Evolutionary conservation across 202 grass and related monocot genomes (phyloP), one percentile per base, ranked within the genome.

Genomic region (Carex arenaria): DNA sequence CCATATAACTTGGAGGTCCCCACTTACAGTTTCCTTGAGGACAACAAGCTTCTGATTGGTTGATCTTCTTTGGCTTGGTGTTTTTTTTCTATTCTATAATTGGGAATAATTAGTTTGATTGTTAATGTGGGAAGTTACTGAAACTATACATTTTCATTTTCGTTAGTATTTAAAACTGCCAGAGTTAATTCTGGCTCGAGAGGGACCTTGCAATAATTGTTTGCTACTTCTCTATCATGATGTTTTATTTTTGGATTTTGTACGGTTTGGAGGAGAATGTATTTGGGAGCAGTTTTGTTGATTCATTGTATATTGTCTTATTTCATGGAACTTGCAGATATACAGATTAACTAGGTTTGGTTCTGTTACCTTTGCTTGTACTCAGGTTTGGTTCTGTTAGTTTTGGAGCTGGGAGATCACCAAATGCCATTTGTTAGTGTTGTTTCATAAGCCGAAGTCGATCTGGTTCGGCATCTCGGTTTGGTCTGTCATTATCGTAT

Each of bases 1-100:
- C 94, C 94, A 28, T 97, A 59, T 83, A 97, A 97, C 74, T 86
- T 97, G 73, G 94, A 97, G 88, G 94, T 97, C 15, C 94, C 94
- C 0, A 93, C 91, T 0, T 97, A 97, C 85, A 70, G 60, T 86
- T 97, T 97, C 83, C 63, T 97, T 82, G 94, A 97, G n/a, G 94
- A 97, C 6, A 97, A 93, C 80, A 97, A 97, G 80, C 88, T 97
- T 23, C 79, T 97, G 62, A 66, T 97, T 1, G 94, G 94, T 81
- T 97, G 80, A 97, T 65, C 82, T 84, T 80, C 61, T 67, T 69
- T 84, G 51, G 31, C 45, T 79, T 61, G 61, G 30, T 81, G 83
- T 62, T 61, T 77, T 85, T 77, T 85, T 45, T 22, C 12, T 60
- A 17, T 82, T 68, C 7, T 45, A 85, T 77, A 74, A 84, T 80